A percentile compares a stretch with the other conserved stretches of the same genome.
phyloP scores from a whole-genome alignment of 805 yeast species.

The Candida boidinii region DNA sequence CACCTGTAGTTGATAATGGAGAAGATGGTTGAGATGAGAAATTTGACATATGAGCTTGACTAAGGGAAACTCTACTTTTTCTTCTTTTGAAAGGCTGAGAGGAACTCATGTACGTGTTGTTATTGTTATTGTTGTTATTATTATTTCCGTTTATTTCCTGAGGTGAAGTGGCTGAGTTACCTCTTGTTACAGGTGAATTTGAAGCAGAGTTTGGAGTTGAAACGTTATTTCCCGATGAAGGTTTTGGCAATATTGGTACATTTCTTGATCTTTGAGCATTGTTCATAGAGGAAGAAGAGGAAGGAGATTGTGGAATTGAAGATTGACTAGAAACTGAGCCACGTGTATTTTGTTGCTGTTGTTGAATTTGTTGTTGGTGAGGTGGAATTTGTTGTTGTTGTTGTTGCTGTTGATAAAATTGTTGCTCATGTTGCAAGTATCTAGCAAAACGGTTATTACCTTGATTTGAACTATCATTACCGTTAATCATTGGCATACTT shows the following conservation, averaged over 20 bases:
- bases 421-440: not conserved
- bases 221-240: no score
- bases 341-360: not conserved
- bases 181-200: slow-evolving; percentile 15
- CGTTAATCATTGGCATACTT: no score
- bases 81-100: slow-evolving; percentile 25
- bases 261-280: slow-evolving; percentile 16
- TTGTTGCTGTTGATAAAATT: not conserved
- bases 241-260: slow-evolving; percentile 28
- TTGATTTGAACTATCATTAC: no score
- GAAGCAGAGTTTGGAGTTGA: slow-evolving; percentile 8
- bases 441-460: not conserved
- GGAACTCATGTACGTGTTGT: no score
- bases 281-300: no score
- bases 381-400: not conserved
- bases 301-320: not conserved
- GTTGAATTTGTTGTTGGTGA: not conserved
- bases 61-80: slow-evolving; percentile 16
- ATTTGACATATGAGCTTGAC: slow-evolving; percentile 3
- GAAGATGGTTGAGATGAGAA: slow-evolving; percentile 19
- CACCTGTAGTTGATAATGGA: slow-evolving; percentile 8
- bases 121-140: slow-evolving; percentile 19
- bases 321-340: not conserved
- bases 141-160: slow-evolving; percentile 18
- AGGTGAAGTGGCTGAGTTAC: slow-evolving; percentile 5